These are phyloP conservation scores for Erodium texanum DNA, from an alignment of 441 rosid species.

Conservation along the genomic window DNA sequence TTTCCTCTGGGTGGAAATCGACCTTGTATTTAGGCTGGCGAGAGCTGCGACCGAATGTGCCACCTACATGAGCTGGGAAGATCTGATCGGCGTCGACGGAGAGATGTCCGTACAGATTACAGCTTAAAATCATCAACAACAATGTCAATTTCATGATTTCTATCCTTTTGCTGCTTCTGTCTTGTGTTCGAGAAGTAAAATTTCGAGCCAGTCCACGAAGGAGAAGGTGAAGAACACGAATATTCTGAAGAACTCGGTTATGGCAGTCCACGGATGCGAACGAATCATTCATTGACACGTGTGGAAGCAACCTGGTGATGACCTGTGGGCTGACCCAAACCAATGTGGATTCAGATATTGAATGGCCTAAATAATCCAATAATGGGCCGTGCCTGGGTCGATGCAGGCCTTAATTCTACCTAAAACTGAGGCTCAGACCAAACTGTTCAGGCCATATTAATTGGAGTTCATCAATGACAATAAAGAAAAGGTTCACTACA, in stretches of 20 bases:
- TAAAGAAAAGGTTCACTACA: no score
- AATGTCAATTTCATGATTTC: background rate
- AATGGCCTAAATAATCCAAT: background rate
- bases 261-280: background rate
- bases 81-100: constrained; percentile 49
- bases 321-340: background rate
- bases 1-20: constrained; percentile 55
- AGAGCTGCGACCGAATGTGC: constrained; percentile 56
- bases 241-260: background rate
- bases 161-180: background rate
- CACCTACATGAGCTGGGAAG: constrained; percentile 56
- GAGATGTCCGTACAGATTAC: background rate
- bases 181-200: background rate
- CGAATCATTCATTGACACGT: background rate
- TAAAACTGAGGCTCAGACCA: background rate
- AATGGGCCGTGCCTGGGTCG: background rate
- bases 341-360: background rate
- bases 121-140: background rate
- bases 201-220: background rate
- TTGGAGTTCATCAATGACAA: background rate
- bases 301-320: background rate
- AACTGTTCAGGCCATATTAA: no score
- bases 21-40: constrained; percentile 78
- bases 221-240: background rate
- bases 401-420: background rate